Evolutionary conservation across 2,329 filamentous ascomycete species (phyloP).

Genomic region (Xylariaceae sp.): DNA sequence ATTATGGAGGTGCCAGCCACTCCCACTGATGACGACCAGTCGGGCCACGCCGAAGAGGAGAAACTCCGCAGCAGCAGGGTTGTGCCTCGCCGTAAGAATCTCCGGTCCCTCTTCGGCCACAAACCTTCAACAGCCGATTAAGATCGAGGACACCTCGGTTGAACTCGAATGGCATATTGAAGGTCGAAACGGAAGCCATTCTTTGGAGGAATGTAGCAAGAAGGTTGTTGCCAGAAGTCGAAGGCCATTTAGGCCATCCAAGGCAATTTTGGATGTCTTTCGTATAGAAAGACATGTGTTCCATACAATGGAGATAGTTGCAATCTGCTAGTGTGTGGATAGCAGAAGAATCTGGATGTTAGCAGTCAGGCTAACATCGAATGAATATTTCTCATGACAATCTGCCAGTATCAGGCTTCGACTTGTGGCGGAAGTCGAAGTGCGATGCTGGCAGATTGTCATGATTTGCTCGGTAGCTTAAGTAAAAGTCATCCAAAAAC

Average conservation of each 20-base stretch:
- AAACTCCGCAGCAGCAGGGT: conserved; percentile 20
- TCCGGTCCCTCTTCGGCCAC: conserved; percentile 30
- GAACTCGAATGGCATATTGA: background rate
- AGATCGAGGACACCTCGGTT: conserved; percentile 8
- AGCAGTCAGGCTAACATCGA: too few species aligned
- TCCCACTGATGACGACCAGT: conserved; percentile 27
- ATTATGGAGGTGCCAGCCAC: conserved; percentile 30
- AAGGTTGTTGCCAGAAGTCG: too few species aligned
- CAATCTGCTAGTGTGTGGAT: background rate
- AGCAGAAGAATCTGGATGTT: background rate
- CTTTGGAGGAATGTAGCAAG: background rate
- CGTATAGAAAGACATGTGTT: too few species aligned
- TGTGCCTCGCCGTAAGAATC: conserved; percentile 29
- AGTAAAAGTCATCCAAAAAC: too few species aligned
- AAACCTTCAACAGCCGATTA: conserved; percentile 5
- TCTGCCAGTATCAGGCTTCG: too few species aligned
- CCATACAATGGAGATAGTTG: too few species aligned
- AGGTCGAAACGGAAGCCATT: background rate
- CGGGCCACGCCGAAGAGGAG: conserved; percentile 20
- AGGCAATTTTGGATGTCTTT: too few species aligned
- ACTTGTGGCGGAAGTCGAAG: background rate
- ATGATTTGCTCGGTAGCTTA: background rate
- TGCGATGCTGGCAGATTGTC: background rate
- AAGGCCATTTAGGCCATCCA: too few species aligned
- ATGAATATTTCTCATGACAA: too few species aligned